phyloP scores from a whole-genome alignment of 2,329 filamentous ascomycete species.

The Lasiodiplodia sp. region DNA sequence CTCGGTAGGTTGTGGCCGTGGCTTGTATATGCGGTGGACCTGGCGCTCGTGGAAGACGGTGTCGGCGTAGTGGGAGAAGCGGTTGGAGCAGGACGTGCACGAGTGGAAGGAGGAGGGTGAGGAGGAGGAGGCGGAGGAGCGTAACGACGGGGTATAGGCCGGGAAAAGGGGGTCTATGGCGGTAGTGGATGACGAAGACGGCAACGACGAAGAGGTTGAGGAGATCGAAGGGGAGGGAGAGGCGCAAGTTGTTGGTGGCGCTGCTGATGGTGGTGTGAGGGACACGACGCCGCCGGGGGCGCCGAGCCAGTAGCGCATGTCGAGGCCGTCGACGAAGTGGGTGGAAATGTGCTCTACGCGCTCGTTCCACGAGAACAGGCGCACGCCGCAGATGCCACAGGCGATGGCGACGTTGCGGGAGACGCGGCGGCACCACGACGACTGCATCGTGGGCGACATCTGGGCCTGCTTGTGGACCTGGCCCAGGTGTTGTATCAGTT shows the following conservation, averaged over 20 bases:
- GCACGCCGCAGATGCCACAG: slow-evolving; percentile 40
- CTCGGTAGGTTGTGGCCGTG: slow-evolving; percentile 2
- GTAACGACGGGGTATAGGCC: neutral
- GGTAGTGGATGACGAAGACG: neutral
- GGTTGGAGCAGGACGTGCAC: slow-evolving; percentile 1
- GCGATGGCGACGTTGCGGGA: slow-evolving; percentile 37
- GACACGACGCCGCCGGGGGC: slow-evolving; percentile 33
- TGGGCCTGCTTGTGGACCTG: slow-evolving; percentile 60
- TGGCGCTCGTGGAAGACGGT: slow-evolving; percentile 32
- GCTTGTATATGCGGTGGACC: slow-evolving; percentile 23
- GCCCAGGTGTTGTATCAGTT: slow-evolving; percentile 59
- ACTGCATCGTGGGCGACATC: slow-evolving; percentile 55
- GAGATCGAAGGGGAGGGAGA: neutral
- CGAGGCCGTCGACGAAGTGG: slow-evolving; percentile 38
- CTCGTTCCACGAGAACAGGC: slow-evolving; percentile 36
- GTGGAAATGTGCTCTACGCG: slow-evolving; percentile 39
- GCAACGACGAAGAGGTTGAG: neutral
- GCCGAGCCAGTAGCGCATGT: slow-evolving; percentile 41
- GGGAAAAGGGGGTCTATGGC: slow-evolving; percentile 12
- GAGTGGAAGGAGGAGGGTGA: neutral
- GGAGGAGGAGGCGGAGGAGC: neutral
- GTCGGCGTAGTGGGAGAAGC: slow-evolving; percentile 14
- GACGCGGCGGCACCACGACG: slow-evolving; percentile 37
- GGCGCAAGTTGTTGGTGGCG: neutral
- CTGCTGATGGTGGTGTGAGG: neutral